Percentiles rank a stretch among this genome's conserved stretches.
Evolutionary conservation across 176 grass and related monocot genomes (phyloP).

Genomic region (Carex pumila): DNA sequence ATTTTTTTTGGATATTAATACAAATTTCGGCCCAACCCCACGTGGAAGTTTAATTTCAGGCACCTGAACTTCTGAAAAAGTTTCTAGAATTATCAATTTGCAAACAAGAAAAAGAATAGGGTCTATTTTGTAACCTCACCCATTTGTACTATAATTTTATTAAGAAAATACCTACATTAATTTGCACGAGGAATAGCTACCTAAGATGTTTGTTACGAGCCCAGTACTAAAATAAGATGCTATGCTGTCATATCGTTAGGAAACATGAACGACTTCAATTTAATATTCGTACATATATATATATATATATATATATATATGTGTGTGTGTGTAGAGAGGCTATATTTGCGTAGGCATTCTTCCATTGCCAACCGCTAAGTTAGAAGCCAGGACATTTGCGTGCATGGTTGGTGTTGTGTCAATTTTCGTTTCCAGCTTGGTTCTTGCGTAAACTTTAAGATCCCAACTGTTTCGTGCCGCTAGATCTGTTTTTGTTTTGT

Average conservation of each 20-base stretch:
- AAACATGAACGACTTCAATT: not conserved
- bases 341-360: too few relatives aligned
- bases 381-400: constrained; percentile 5
- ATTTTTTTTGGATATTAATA: too few relatives aligned
- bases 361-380: not conserved
- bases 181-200: not conserved
- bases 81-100: not conserved
- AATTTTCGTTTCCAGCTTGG: constrained; percentile 22
- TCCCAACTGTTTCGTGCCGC: constrained; percentile 7
- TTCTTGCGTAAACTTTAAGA: constrained; percentile 22
- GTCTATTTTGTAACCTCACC: not conserved
- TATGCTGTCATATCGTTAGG: constrained; percentile 18
- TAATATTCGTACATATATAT: not conserved
- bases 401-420: constrained; percentile 19
- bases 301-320: too few relatives aligned
- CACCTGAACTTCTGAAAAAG: not conserved
- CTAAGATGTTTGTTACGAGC: not conserved
- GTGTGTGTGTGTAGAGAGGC: not conserved
- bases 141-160: not conserved
- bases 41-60: not conserved
- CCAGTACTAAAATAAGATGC: constrained; percentile 2
- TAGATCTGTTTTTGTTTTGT: constrained; percentile 4
- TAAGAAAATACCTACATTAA: not conserved
- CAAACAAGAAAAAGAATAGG: not conserved
- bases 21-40: not conserved